These are phyloP conservation scores for Typha latifolia DNA, from an alignment of 176 grass and related monocot genomes.

Conservation along the genomic window DNA sequence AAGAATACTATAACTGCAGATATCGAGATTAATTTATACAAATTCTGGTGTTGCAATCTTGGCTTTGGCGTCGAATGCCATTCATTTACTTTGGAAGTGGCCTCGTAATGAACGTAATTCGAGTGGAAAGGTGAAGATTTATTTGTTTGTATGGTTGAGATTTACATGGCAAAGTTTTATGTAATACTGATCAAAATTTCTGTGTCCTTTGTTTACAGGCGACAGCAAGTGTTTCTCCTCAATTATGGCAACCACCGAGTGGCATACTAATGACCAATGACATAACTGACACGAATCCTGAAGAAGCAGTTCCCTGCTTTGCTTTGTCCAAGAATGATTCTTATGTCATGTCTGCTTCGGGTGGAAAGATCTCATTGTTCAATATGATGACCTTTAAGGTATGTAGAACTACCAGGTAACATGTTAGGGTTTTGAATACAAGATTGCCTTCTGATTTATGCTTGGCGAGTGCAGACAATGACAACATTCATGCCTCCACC, in stretches of 20 bases:
- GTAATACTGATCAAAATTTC: neutral
- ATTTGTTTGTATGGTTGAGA: slow-evolving; percentile 3
- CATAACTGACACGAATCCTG: slow-evolving; percentile 69
- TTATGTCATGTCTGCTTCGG: slow-evolving; percentile 99
- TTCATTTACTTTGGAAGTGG: slow-evolving; percentile 99
- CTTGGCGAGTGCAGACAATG: slow-evolving; percentile 54
- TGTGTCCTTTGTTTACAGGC: slow-evolving; percentile 41
- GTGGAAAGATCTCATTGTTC: slow-evolving; percentile 94
- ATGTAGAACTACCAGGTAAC: slow-evolving; percentile 5
- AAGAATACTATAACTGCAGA: slow-evolving; percentile 40
- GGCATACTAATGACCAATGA: slow-evolving; percentile 99
- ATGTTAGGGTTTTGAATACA: neutral
- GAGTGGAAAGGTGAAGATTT: slow-evolving; percentile 61
- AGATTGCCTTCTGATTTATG: slow-evolving; percentile 17
- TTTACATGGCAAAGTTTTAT: slow-evolving; percentile 3
- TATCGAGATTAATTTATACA: slow-evolving; percentile 94
- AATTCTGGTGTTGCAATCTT: slow-evolving; percentile 91
- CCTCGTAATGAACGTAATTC: slow-evolving; percentile 78
- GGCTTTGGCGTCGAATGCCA: slow-evolving; percentile 79
- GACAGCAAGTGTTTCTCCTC: slow-evolving; percentile 61
- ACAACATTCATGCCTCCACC: slow-evolving; percentile 97
- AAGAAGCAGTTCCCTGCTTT: slow-evolving; percentile 93
- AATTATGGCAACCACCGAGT: slow-evolving; percentile 88
- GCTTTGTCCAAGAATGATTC: slow-evolving; percentile 99
- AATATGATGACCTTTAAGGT: slow-evolving; percentile 99